phyloP scores from a whole-genome alignment of 495 filamentous ascomycete species.

The Xylaria grammica region DNA sequence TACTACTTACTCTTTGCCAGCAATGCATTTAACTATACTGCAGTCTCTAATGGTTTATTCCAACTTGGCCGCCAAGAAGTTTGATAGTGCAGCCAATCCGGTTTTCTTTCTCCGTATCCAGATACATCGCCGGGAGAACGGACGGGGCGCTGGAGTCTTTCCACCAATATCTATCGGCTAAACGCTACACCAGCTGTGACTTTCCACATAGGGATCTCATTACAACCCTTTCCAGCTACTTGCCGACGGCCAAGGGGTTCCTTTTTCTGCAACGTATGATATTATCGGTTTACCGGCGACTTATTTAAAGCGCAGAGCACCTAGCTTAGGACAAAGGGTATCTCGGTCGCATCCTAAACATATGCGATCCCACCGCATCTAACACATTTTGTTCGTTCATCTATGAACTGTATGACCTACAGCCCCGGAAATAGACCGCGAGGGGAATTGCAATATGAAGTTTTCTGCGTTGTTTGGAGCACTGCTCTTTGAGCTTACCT shows the following conservation, averaged over 20 bases:
- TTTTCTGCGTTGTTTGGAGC: slow-evolving; percentile 22
- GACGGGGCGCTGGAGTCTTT: slow-evolving; percentile 1
- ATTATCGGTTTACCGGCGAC: too few relatives aligned
- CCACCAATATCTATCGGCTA: slow-evolving; percentile 20
- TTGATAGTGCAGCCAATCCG: background rate
- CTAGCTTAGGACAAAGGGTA: background rate
- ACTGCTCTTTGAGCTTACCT: slow-evolving; percentile 33
- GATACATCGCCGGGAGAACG: slow-evolving; percentile 7
- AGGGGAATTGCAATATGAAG: slow-evolving; percentile 21
- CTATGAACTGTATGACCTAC: background rate
- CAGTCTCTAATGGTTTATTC: background rate
- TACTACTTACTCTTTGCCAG: too few relatives aligned
- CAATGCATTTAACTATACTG: too few relatives aligned
- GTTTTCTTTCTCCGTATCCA: background rate
- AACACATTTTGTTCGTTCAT: background rate
- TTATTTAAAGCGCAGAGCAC: background rate
- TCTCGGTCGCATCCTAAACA: background rate
- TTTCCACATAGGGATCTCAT: background rate
- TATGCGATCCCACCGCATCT: background rate
- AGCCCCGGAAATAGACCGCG: background rate
- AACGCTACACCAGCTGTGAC: slow-evolving; percentile 2
- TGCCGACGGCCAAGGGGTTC: too few relatives aligned
- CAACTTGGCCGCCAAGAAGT: background rate
- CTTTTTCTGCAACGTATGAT: too few relatives aligned
- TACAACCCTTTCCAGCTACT: background rate